Evolutionary conservation across 2,329 filamentous ascomycete species (phyloP), one percentile per base, ranked within the genome.

Genomic region (Laburnicola sp.): DNA sequence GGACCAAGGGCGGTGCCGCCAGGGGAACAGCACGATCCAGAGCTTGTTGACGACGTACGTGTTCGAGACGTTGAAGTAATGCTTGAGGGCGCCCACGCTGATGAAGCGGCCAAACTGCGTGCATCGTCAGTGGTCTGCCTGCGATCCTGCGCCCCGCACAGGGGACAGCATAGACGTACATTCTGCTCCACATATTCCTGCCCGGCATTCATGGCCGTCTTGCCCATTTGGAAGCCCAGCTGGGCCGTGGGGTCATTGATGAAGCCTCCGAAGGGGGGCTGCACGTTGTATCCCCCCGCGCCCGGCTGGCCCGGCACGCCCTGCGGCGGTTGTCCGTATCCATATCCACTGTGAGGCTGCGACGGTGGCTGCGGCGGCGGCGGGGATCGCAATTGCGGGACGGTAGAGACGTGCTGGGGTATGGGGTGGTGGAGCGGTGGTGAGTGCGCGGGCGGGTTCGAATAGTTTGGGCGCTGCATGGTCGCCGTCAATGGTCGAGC

Each of bases 61-160:
- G 80, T 99, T 99, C 61, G 92, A 95, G 58, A 99, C 94, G 76
- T 97, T 97, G 80, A 99, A 99, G 82, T 97, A 99, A 77, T 97
- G 94, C 76, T 99, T 99, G 38, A 99, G 82, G 16, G 91, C 90
- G 10, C 88, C 87, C 63, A 97, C 88, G 68, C 92, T 96, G 75
- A 99, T 86, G 76, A 93, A 97, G 74, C 86, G 84, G 65, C 86
- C 87, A 65, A 89, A 78, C 86, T 89, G 43, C 16, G 9, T 37
- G 2, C 5, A 64, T 23, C 23, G 16, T 45, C 4, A 50, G 27
- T 25, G n/a, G 30, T 7, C 26, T 11, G 16, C 36, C 27, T 25
- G 2, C 5, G 25, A 6, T 41, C 1, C 11, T 9, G 1, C 21
- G 2, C 7, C 23, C 6, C 7, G 36, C 6, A 10, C 22, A 1